These are phyloP conservation scores for Pleurotus tuber-regium DNA, from an alignment of 768 basidiomycete genomes.

Conservation along the genomic window DNA sequence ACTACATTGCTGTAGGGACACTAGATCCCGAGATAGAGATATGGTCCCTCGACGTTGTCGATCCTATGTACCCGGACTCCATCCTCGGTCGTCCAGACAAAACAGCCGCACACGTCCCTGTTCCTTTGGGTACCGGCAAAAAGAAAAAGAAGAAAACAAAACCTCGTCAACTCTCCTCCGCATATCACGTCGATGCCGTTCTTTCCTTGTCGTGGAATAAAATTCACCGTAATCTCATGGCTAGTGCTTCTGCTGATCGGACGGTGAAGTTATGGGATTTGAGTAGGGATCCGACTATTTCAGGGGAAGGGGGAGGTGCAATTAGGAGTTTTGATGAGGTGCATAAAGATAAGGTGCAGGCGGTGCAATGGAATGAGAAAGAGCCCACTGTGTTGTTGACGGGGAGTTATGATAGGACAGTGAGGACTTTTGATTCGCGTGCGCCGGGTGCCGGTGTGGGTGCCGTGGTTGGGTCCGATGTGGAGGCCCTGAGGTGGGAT, in stretches of 20 bases:
- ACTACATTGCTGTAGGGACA: constrained; percentile 95
- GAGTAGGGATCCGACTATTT: constrained; percentile 52
- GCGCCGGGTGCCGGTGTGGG: constrained; percentile 80
- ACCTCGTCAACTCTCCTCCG: constrained; percentile 54
- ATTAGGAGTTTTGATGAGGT: constrained; percentile 76
- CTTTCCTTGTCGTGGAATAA: constrained; percentile 94
- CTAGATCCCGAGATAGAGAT: constrained; percentile 98
- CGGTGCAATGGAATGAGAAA: constrained; percentile 90
- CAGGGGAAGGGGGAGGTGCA: constrained; percentile 55
- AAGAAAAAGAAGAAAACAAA: constrained; percentile 92
- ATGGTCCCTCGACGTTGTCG: constrained; percentile 93
- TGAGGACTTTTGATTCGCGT: constrained; percentile 91
- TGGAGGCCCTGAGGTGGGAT: constrained; percentile 94
- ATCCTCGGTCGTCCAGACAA: constrained; percentile 89
- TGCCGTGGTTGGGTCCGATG: constrained; percentile 86
- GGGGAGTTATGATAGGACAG: constrained; percentile 92
- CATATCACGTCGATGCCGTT: constrained; percentile 91
- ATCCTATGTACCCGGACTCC: constrained; percentile 90
- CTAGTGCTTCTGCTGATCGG: constrained; percentile 89
- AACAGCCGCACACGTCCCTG: constrained; percentile 74
- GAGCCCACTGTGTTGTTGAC: constrained; percentile 90
- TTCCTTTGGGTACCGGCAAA: constrained; percentile 88
- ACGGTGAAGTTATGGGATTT: constrained; percentile 99
- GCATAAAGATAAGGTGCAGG: constrained; percentile 94
- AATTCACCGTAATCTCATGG: constrained; percentile 83